Evolutionary conservation across 495 filamentous ascomycete species (phyloP).

Genomic region (Lepraria neglecta): DNA sequence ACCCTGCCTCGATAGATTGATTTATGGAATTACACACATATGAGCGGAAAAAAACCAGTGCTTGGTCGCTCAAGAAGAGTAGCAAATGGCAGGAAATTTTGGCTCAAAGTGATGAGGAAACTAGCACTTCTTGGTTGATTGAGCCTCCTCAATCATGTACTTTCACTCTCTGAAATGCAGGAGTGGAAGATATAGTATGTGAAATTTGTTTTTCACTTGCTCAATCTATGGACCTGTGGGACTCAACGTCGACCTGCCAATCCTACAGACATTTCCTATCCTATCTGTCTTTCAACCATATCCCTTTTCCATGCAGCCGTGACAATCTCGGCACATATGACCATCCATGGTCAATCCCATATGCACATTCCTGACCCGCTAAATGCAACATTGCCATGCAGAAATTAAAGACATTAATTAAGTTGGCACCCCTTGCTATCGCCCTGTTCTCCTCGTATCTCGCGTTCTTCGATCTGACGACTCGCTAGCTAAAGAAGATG

Average conservation of each 20-base stretch:
- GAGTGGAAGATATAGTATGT: not conserved
- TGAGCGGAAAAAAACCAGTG: too few species aligned
- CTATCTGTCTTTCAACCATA: not conserved
- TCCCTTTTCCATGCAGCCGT: too few species aligned
- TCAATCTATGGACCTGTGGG: too few species aligned
- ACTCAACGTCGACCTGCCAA: not conserved
- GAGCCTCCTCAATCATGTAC: too few species aligned
- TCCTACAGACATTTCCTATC: slow-evolving; percentile 2
- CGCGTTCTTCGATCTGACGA: slow-evolving; percentile 47
- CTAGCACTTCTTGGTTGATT: too few species aligned
- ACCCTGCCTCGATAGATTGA: too few species aligned
- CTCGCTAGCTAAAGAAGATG: slow-evolving; percentile 38
- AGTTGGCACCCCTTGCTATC: slow-evolving; percentile 22
- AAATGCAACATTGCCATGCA: slow-evolving; percentile 22
- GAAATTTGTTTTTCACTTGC: not conserved
- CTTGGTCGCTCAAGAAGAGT: too few species aligned
- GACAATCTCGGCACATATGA: not conserved
- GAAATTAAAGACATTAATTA: not conserved
- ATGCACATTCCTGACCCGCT: slow-evolving; percentile 21
- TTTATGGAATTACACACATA: too few species aligned
- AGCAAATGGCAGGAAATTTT: too few species aligned
- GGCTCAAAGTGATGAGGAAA: too few species aligned
- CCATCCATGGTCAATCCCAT: not conserved
- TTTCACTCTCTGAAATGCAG: not conserved
- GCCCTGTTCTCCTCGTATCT: slow-evolving; percentile 40